A percentile compares a stretch with the other conserved stretches of the same genome.
Evolutionary conservation across 495 filamentous ascomycete species (phyloP).

Genomic region (Penicillium roqueforti): DNA sequence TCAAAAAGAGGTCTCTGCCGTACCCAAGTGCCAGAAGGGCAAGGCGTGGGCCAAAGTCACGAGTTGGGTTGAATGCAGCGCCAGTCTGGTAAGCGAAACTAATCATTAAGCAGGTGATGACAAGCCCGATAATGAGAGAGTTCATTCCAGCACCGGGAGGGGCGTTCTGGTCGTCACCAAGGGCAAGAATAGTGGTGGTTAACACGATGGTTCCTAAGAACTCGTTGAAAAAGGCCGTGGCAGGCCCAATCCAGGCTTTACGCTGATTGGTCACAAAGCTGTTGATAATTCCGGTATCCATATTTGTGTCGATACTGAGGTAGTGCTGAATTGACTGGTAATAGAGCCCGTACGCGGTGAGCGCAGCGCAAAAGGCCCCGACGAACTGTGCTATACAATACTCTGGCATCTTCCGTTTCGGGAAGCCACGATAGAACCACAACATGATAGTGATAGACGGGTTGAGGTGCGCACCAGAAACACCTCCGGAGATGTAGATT

Average conservation of each 20-base stretch:
- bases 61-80: constrained; percentile 46
- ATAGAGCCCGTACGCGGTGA: constrained; percentile 48
- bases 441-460: constrained; percentile 48
- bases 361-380: constrained; percentile 40
- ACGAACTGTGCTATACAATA: constrained; percentile 50
- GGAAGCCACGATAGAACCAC: constrained; percentile 51
- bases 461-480: constrained; percentile 54
- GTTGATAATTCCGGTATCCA: constrained; percentile 38
- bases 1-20: constrained; percentile 35
- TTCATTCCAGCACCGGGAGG: constrained; percentile 54
- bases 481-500: constrained; percentile 53
- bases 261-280: constrained; percentile 40
- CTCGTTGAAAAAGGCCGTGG: constrained; percentile 50
- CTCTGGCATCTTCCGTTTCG: constrained; percentile 39
- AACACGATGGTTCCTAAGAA: constrained; percentile 47
- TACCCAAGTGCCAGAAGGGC: constrained; percentile 43
- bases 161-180: constrained; percentile 53
- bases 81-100: constrained; percentile 47
- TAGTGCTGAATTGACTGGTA: constrained; percentile 44
- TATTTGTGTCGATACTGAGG: constrained; percentile 22
- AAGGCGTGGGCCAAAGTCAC: constrained; percentile 49
- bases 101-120: constrained; percentile 41
- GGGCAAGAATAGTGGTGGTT: constrained; percentile 44
- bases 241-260: constrained; percentile 35
- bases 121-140: constrained; percentile 43